Percentiles rank a stretch among this genome's conserved stretches.
These are phyloP conservation scores for Aspergillus ochraceoroseus DNA, from an alignment of 2,329 filamentous ascomycete species.

Conservation along the genomic window DNA sequence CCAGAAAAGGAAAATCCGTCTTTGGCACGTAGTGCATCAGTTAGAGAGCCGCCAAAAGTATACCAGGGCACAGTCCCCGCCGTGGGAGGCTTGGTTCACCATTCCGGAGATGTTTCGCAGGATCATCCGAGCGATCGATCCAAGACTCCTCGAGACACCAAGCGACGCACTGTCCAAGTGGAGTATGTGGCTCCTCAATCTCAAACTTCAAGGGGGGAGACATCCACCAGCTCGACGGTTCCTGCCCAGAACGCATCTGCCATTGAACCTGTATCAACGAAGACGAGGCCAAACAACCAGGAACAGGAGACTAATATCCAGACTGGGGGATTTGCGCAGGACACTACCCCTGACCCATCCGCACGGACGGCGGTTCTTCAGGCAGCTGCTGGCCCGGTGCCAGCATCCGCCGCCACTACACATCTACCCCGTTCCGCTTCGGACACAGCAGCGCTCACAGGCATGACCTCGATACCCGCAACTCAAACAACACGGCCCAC, in stretches of 20 bases:
- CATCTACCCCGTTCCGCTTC: slow-evolving; percentile 52
- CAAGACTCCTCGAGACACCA: slow-evolving; percentile 70
- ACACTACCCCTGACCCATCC: slow-evolving; percentile 8
- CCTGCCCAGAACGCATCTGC: slow-evolving; percentile 19
- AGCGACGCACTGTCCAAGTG: slow-evolving; percentile 90
- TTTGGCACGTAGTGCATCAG: slow-evolving; percentile 82
- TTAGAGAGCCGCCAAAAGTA: slow-evolving; percentile 76
- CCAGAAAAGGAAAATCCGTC: slow-evolving; percentile 53
- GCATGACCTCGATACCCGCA: slow-evolving; percentile 36
- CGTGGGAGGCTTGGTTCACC: slow-evolving; percentile 61
- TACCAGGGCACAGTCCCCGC: slow-evolving; percentile 47
- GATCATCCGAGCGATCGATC: slow-evolving; percentile 62
- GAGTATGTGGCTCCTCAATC: slow-evolving; percentile 93
- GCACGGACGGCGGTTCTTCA: slow-evolving; percentile 16
- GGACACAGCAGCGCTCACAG: slow-evolving; percentile 54
- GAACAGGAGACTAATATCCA: slow-evolving; percentile 11
- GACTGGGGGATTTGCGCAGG: slow-evolving; percentile 4
- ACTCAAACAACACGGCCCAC: slow-evolving; percentile 58
- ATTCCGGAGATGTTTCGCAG: slow-evolving; percentile 68
- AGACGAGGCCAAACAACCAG: slow-evolving; percentile 16
- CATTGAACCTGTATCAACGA: slow-evolving; percentile 46
- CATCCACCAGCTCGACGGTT: slow-evolving; percentile 10
- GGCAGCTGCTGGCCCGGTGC: slow-evolving; percentile 21
- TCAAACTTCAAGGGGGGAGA: slow-evolving; percentile 69
- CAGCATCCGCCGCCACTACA: slow-evolving; percentile 46